Conservation (phyloP, 129 eudicot genomes). For the Pittosporum tobira region DNA sequence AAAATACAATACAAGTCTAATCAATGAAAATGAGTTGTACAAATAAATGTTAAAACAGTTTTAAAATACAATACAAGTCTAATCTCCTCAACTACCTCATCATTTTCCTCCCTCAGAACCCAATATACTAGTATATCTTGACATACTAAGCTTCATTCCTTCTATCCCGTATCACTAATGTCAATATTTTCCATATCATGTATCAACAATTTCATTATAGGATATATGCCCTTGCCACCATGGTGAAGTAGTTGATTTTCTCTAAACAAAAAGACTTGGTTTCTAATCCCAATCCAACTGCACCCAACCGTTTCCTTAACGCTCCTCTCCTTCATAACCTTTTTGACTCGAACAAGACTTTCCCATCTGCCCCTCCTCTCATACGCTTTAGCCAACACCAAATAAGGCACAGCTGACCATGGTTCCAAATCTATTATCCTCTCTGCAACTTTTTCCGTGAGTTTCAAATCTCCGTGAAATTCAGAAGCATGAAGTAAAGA, state of each 20-base stretch:
- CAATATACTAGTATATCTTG: conserved; percentile 3
- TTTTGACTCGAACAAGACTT: conserved; percentile 59
- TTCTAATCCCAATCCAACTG: conserved; percentile 55
- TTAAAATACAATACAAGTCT: not conserved
- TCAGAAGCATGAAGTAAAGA: conserved; percentile 40
- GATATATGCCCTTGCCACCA: conserved; percentile 42
- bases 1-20: not conserved
- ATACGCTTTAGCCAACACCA: conserved; percentile 49
- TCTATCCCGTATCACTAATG: conserved; percentile 34
- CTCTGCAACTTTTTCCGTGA: conserved; percentile 42
- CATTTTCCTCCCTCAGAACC: not conserved
- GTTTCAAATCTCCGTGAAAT: conserved; percentile 31
- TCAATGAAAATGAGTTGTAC: not conserved
- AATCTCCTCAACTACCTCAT: not conserved
- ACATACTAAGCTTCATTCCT: conserved; percentile 24
- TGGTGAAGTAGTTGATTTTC: conserved; percentile 37
- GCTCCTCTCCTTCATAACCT: conserved; percentile 36
- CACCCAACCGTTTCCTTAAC: conserved; percentile 35
- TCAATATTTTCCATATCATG: conserved; percentile 32
- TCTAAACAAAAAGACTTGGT: conserved; percentile 26
- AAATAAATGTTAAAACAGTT: too few relatives aligned
- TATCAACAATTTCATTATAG: conserved; percentile 29
- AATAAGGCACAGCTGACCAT: conserved; percentile 35
- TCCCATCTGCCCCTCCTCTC: conserved; percentile 79
- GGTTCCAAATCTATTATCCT: conserved; percentile 50